Base-by-base conservation (phyloP, 2,329 filamentous ascomycete genomes). In the Rhexocercosporidium sp. region DNA sequence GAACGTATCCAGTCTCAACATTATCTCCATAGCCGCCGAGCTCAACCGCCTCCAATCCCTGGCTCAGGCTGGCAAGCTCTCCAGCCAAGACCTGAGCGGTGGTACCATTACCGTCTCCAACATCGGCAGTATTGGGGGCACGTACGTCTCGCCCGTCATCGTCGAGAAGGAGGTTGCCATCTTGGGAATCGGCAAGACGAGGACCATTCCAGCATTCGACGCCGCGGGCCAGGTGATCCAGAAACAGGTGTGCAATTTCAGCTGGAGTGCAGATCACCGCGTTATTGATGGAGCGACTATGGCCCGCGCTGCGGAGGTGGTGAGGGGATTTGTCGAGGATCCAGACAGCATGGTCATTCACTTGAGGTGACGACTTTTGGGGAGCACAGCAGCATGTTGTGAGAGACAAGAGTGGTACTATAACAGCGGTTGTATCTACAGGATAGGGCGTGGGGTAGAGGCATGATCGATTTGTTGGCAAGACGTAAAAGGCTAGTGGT, bases 51-150 rank as follows among this genome's bases (percentile, higher is more conserved):
- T 98, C 22, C 92, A 94, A 77, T 79, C 81, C 2, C 88, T 93
- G 11, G 95, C 93, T 1, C 82, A 85, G 16, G 83, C 86, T n/a
- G 93, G 93, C 37, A 93, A 91, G 78, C 85, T 99, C 4, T 83
- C 88, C 1, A 86, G 89, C 2, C 83, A 86, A 20, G 94, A 99
- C 79, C 84, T 99, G 70, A 86, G 84, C 41, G 94, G 94, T 62
- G 94, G 94, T 18, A 98, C 96, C 1, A 95, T 99, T 75, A 97
- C 96, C 0, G 89, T 99, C 59, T 97, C 94, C 74, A 99, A 99
- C 78, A 97, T 99, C 73, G 96, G 96, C 54, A 97, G 90, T 74
- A 93, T 99, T 54, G 96, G 96, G 64, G 96, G 96, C 31, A 96
- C 92, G 0, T 97, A 97, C 74, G 89, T 98, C 56, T 90, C 91